phyloP scores from a whole-genome alignment of 148 eudicot genomes.

The Rhododendron mucronatum region DNA sequence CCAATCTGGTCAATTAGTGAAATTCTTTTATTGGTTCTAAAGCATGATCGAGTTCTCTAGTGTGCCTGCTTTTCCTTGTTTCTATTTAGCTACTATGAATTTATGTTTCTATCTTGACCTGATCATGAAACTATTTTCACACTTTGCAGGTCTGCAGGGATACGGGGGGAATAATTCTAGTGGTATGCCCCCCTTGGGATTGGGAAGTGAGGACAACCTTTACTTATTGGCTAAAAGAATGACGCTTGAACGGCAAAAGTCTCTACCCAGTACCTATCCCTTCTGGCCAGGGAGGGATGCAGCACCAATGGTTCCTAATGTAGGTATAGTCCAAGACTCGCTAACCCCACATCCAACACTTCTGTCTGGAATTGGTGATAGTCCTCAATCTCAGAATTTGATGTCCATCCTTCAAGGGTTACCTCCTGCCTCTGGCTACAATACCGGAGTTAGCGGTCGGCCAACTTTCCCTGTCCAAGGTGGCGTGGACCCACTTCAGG shows the following conservation, averaged over 20 bases:
- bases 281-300: constrained; percentile 63
- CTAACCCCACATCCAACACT: constrained; percentile 41
- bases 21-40: not conserved
- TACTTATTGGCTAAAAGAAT: constrained; percentile 58
- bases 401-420: constrained; percentile 68
- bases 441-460: constrained; percentile 47
- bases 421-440: constrained; percentile 42
- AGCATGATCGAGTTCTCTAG: not conserved
- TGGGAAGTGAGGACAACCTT: constrained; percentile 55
- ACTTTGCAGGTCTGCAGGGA: constrained; percentile 66
- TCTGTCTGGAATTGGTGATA: constrained; percentile 42
- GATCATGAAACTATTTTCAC: constrained; percentile 4
- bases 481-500: constrained; percentile 47
- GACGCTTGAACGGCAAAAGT: constrained; percentile 62
- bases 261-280: constrained; percentile 50
- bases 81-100: not conserved
- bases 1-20: not conserved
- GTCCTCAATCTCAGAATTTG: constrained; percentile 53
- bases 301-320: constrained; percentile 33
- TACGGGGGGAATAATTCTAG: constrained; percentile 42
- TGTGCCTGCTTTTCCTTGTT: not conserved
- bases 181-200: constrained; percentile 42
- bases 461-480: constrained; percentile 55
- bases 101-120: constrained; percentile 13
- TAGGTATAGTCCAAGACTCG: constrained; percentile 43